phyloP scores from a whole-genome alignment of 441 rosid genomes.

The Metrosideros polymorpha region DNA sequence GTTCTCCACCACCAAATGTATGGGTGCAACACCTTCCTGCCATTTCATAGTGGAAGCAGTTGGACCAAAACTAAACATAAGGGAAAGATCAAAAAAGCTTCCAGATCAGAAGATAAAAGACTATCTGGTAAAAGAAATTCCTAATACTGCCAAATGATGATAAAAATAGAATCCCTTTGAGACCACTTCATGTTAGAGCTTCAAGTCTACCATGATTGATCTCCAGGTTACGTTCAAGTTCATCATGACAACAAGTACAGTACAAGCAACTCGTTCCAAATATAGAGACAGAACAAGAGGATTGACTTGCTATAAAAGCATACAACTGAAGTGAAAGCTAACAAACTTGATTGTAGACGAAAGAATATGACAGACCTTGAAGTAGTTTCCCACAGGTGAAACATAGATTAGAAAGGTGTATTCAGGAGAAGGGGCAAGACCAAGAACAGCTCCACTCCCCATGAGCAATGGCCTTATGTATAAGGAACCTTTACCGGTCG shows the following conservation, averaged over 20 bases:
- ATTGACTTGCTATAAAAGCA: neutral
- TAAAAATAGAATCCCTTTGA: neutral
- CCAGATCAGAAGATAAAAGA: neutral
- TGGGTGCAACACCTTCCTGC: conserved; percentile 67
- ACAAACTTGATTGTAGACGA: neutral
- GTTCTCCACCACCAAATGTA: conserved; percentile 46
- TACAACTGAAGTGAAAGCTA: neutral
- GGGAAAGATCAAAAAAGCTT: neutral
- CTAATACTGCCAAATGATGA: neutral
- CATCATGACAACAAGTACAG: neutral
- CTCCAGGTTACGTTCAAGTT: neutral
- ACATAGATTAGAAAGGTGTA: conserved; percentile 62
- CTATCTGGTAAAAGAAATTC: neutral
- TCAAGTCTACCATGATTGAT: neutral
- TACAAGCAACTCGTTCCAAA: neutral
- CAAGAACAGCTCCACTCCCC: conserved; percentile 76
- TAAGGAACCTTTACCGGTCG: conserved; percentile 61
- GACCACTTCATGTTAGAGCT: neutral
- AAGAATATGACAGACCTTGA: conserved; percentile 33
- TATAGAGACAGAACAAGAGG: neutral
- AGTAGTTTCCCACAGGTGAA: conserved; percentile 74
- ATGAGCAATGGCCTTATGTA: conserved; percentile 61
- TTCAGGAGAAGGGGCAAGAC: conserved; percentile 76
- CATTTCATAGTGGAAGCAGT: neutral
- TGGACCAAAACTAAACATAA: neutral